Evolutionary conservation across 129 eudicot genomes (phyloP), one percentile per base, ranked within the genome.

Genomic region (carrot (Daucus carota)): DNA sequence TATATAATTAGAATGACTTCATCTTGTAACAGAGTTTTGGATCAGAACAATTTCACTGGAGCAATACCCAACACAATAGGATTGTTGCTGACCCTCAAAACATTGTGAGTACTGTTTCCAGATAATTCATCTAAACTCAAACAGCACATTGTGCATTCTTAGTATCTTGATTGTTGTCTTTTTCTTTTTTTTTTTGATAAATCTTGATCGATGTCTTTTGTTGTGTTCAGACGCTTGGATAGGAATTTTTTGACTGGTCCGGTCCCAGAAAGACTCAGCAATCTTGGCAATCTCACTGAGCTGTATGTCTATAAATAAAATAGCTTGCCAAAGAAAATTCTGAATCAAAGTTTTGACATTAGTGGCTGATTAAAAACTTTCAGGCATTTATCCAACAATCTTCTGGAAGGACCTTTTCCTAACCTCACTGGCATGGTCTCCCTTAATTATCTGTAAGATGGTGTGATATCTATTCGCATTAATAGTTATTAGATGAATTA

Each of bases 371-470:
- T 50, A 75, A 66, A 70, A 41, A 46, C 65, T 72, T 82, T 73
- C 85, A 91, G 97, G 85, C 70, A 85, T 84, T 88, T 94, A 83
- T 84, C 98, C 33, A 83, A 94, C 81, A 94, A 94, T 62, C 76
- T 85, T 17, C 85, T 94, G 76, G 77, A 45, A 77, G 98, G 97
- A 72, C 62, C 83, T 73, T 54, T 94, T 65, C 98, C 98, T 60
- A 68, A 94, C 66, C 90, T 94, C 32, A 73, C 83, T 33, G 90
- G 92, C 80, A 72, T 94, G 98, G 73, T 78, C 77, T 45, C 71
- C 71, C 90, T 94, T 60, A 72, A 17, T 80, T 89, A 84, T 77
- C 87, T 94, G 98, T 91, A 91, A 91, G 98, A 84, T 77, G 73
- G 42, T 72, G 44, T 24, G 24, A 46, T 48, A 45, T 79, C 33